Conservation (phyloP, 202 grass and related monocot genomes). For the Schoenoplectus triqueter region DNA sequence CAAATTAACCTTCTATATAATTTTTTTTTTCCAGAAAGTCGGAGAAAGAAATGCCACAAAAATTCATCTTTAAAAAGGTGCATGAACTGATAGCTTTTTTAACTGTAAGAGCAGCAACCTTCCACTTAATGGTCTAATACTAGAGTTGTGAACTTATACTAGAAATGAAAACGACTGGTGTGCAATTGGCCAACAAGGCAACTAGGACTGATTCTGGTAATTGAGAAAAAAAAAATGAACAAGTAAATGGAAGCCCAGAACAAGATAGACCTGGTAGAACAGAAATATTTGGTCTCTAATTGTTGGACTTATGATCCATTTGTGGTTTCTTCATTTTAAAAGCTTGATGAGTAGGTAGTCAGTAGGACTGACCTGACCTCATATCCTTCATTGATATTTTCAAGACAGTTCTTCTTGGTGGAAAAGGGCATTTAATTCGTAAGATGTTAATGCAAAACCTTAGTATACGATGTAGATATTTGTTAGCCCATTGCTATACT, state of each 20-base stretch:
- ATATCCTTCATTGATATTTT: background rate
- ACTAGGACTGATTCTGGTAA: background rate
- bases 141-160: background rate
- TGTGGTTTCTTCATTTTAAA: too few species aligned
- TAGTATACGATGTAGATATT: background rate
- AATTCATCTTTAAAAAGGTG: background rate
- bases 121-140: background rate
- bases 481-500: background rate
- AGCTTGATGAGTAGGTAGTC: too few species aligned
- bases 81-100: background rate
- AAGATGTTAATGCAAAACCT: background rate
- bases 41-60: background rate
- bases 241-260: background rate
- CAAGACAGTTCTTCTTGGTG: too few species aligned
- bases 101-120: background rate
- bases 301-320: background rate
- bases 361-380: background rate
- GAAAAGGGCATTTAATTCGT: too few species aligned
- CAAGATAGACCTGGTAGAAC: background rate
- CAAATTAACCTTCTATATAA: background rate
- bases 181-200: background rate
- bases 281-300: slow-evolving; percentile 3
- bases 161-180: background rate
- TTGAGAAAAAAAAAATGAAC: background rate
- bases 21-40: background rate